Conservation (phyloP, 108 stramenopile genomes). For the Conticribra guillardii region DNA sequence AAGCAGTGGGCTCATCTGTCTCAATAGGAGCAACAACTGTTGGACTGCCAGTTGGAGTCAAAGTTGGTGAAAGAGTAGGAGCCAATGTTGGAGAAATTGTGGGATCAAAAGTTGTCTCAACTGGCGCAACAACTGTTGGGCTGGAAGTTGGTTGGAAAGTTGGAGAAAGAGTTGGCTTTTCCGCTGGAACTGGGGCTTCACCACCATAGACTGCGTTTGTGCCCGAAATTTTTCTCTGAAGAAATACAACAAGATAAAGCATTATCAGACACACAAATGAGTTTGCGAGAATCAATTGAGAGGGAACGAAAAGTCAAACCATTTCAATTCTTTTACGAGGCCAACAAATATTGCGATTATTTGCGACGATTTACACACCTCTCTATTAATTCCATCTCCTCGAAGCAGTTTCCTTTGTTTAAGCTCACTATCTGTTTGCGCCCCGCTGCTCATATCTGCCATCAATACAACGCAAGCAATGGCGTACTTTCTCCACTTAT, state of each 20-base stretch:
- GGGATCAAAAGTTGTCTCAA: not conserved
- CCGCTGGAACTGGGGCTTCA: no score
- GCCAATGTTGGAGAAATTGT: not conserved
- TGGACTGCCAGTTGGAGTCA: not conserved
- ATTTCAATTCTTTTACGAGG: no score
- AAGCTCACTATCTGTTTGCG: not conserved
- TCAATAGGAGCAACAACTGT: not conserved
- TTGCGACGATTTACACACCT: no score
- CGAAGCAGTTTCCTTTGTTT: not conserved
- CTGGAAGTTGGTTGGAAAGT: no score
- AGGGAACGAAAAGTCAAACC: no score
- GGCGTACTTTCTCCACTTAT: not conserved
- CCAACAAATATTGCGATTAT: no score
- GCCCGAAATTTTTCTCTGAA: not conserved
- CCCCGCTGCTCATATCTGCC: not conserved
- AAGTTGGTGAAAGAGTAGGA: conserved; percentile 1
- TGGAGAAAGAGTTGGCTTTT: no score
- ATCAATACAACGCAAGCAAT: not conserved
- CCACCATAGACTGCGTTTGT: no score
- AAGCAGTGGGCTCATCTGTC: not conserved
- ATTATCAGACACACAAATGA: no score
- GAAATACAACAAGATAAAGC: no score
- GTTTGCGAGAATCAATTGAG: no score
- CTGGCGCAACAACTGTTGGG: not conserved
- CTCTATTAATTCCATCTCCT: not conserved